phyloP scores from a whole-genome alignment of 352 stramenopile species.

The Phytophthora megakarya region DNA sequence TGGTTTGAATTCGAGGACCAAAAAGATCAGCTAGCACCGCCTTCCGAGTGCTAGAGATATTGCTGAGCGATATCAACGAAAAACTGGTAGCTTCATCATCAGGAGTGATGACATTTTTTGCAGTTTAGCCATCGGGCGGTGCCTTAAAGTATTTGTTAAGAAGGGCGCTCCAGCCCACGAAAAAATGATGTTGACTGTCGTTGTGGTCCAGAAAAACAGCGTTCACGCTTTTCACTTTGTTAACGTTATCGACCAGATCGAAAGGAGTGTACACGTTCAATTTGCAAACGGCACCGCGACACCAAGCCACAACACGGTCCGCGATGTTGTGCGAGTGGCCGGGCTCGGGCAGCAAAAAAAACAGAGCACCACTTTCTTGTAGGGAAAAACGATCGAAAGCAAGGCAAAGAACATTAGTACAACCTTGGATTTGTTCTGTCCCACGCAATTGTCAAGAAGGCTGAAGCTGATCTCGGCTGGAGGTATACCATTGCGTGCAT shows the following conservation, averaged over 20 bases:
- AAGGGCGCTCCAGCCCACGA: not conserved
- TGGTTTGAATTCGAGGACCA: too few relatives aligned
- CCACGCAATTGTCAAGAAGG: not conserved
- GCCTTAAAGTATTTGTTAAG: slow-evolving; percentile 16
- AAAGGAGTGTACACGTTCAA: slow-evolving; percentile 5
- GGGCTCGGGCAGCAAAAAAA: slow-evolving; percentile 6
- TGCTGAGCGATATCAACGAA: too few relatives aligned
- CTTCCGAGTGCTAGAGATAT: too few relatives aligned
- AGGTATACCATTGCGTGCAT: too few relatives aligned
- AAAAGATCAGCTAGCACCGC: too few relatives aligned
- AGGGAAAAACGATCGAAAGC: not conserved
- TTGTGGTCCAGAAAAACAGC: slow-evolving; percentile 14
- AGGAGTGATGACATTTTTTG: too few relatives aligned
- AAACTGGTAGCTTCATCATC: too few relatives aligned
- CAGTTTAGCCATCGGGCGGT: too few relatives aligned
- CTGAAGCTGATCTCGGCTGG: not conserved
- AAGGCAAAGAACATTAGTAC: slow-evolving; percentile 1
- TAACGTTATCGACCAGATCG: not conserved
- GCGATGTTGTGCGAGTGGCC: slow-evolving; percentile 13
- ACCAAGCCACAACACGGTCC: slow-evolving; percentile 7
- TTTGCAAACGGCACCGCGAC: not conserved
- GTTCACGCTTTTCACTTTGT: slow-evolving; percentile 14
- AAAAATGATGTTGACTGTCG: not conserved
- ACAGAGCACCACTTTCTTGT: slow-evolving; percentile 17
- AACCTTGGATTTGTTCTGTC: not conserved